Percentiles rank a stretch among this genome's conserved stretches.
Evolutionary conservation across 2,329 filamentous ascomycete species (phyloP).

Genomic region (Ceratocystis alfenasii): DNA sequence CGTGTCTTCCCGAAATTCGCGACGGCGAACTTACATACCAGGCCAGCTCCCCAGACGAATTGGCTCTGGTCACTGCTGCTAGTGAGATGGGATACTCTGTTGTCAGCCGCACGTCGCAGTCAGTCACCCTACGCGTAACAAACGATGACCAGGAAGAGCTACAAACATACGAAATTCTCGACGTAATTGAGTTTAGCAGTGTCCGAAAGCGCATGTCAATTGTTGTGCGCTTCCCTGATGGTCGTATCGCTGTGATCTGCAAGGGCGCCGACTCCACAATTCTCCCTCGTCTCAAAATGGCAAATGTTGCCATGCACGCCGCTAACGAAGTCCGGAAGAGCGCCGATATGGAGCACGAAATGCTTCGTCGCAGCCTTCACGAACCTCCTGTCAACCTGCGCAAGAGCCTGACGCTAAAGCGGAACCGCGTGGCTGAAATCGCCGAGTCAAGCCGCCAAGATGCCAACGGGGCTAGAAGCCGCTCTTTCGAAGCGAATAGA

Average conservation of each 20-base stretch:
- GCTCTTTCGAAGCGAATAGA: conserved; percentile 36
- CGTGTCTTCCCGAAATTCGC: conserved; percentile 70
- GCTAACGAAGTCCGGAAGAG: conserved; percentile 53
- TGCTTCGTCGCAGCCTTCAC: conserved; percentile 45
- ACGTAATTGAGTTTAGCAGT: conserved; percentile 85
- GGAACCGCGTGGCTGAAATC: conserved; percentile 23
- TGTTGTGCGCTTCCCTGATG: conserved; percentile 72
- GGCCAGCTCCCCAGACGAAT: conserved; percentile 79
- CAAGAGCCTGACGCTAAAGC: conserved; percentile 40
- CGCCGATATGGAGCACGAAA: conserved; percentile 45
- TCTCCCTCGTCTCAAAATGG: conserved; percentile 62
- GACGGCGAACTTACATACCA: conserved; percentile 68
- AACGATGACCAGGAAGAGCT: conserved; percentile 33
- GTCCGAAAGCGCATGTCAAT: conserved; percentile 85
- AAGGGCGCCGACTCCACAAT: conserved; percentile 84
- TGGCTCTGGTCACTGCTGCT: conserved; percentile 73
- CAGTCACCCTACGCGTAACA: conserved; percentile 44
- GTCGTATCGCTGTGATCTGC: conserved; percentile 69
- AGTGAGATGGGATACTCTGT: conserved; percentile 75
- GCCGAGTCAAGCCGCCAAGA: conserved; percentile 18
- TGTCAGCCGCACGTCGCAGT: conserved; percentile 58
- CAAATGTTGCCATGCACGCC: conserved; percentile 63
- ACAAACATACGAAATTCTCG: conserved; percentile 65
- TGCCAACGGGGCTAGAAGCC: conserved; percentile 29
- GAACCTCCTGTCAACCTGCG: conserved; percentile 44